phyloP scores from a whole-genome alignment of 2,329 filamentous ascomycete species.

The Bipolaris victoriae region DNA sequence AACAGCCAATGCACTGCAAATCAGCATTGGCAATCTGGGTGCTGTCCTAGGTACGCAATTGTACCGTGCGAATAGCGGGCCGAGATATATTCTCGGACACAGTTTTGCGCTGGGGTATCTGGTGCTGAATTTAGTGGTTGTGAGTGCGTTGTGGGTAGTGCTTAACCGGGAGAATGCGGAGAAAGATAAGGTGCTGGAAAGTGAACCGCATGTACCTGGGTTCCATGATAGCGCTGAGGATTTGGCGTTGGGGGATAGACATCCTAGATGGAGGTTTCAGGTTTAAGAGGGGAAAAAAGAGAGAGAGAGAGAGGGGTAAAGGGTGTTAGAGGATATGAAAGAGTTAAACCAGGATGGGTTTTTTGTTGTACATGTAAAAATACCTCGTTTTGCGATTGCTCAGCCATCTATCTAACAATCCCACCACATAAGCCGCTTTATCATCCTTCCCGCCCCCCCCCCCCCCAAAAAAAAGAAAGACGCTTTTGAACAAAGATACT shows the following conservation, averaged over 20 bases:
- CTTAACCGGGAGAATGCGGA: conserved; percentile 41
- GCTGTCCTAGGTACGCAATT: conserved; percentile 49
- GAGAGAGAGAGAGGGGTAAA: no score
- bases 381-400: no score
- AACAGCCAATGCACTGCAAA: conserved; percentile 57
- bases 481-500: no score
- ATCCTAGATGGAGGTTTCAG: conserved; percentile 48
- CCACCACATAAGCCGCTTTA: no score
- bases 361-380: not conserved
- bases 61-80: conserved; percentile 43
- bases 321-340: not conserved
- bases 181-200: conserved; percentile 34
- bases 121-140: conserved; percentile 41
- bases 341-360: no score
- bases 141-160: conserved; percentile 38
- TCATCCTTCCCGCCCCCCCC: not conserved
- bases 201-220: conserved; percentile 33
- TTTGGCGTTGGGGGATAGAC: conserved; percentile 39
- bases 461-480: not conserved
- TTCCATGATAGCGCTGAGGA: conserved; percentile 44
- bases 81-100: conserved; percentile 46
- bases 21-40: conserved; percentile 57
- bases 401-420: no score
- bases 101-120: conserved; percentile 46
- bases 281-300: not conserved